These are phyloP conservation scores for Cladosporium sp. DNA, from an alignment of 2,329 filamentous ascomycete genomes.

Conservation along the genomic window DNA sequence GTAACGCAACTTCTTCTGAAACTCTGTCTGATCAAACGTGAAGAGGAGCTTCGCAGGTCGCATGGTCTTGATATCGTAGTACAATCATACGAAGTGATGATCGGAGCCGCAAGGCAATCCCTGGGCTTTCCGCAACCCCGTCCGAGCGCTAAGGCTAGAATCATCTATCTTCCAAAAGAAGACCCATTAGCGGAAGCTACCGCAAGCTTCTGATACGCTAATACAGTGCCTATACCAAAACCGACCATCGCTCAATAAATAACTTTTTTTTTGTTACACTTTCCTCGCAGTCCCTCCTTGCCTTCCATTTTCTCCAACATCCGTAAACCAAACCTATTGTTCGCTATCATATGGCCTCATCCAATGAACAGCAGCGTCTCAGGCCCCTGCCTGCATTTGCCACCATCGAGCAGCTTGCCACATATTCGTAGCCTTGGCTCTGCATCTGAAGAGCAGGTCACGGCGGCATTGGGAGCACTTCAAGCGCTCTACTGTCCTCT, in stretches of 20 bases:
- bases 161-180: not conserved
- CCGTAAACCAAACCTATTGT: not conserved
- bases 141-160: not conserved
- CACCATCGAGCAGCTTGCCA: constrained; percentile 2
- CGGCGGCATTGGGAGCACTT: not conserved
- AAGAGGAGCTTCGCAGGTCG: too few relatives aligned
- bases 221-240: not conserved
- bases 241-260: not conserved
- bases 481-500: not conserved
- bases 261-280: not conserved
- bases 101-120: too few relatives aligned
- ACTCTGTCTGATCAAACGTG: too few relatives aligned
- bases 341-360: not conserved
- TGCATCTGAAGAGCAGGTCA: not conserved
- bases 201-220: not conserved
- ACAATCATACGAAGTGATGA: too few relatives aligned
- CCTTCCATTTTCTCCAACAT: not conserved
- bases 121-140: too few relatives aligned
- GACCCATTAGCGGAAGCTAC: not conserved
- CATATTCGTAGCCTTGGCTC: not conserved
- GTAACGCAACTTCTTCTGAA: too few relatives aligned
- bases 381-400: constrained; percentile 2
- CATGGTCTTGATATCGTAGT: too few relatives aligned
- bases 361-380: not conserved
- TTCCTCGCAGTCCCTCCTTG: not conserved